Conservation (phyloP, 2,329 filamentous ascomycete species). For the Alternaria burnsii region DNA sequence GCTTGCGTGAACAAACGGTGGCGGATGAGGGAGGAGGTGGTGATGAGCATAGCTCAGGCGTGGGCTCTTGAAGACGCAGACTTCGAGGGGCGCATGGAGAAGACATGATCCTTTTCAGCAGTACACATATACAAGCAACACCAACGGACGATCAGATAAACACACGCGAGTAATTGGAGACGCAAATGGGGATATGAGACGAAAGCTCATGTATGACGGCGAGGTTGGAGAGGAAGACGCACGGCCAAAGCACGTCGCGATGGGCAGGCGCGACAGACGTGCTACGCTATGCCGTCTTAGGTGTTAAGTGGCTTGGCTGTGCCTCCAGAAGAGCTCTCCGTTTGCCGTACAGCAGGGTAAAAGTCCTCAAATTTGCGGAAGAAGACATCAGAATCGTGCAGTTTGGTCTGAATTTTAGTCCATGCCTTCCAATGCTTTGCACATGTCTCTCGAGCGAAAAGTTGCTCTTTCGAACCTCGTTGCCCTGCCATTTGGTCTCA, state of each 20-base stretch:
- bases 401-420: too few species aligned
- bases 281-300: constrained; percentile 12
- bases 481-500: constrained; percentile 8
- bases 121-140: constrained; percentile 15
- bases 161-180: constrained; percentile 8
- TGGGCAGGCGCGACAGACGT: constrained; percentile 23
- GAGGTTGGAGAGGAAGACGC: constrained; percentile 21
- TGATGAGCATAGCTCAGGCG: constrained; percentile 50
- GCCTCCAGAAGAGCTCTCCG: neutral
- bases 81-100: constrained; percentile 36
- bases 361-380: neutral
- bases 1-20: constrained; percentile 47
- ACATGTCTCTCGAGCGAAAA: neutral
- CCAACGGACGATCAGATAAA: constrained; percentile 10
- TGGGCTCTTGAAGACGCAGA: constrained; percentile 40
- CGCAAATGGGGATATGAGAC: constrained; percentile 11
- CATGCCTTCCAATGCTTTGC: neutral
- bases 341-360: neutral
- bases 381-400: too few species aligned
- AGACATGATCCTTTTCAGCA: constrained; percentile 31
- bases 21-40: constrained; percentile 47
- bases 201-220: constrained; percentile 16
- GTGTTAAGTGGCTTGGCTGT: constrained; percentile 7
- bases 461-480: neutral
- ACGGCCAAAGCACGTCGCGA: constrained; percentile 19